Conservation (phyloP, 2,329 filamentous ascomycete genomes). For the Venturia aucupariae region DNA sequence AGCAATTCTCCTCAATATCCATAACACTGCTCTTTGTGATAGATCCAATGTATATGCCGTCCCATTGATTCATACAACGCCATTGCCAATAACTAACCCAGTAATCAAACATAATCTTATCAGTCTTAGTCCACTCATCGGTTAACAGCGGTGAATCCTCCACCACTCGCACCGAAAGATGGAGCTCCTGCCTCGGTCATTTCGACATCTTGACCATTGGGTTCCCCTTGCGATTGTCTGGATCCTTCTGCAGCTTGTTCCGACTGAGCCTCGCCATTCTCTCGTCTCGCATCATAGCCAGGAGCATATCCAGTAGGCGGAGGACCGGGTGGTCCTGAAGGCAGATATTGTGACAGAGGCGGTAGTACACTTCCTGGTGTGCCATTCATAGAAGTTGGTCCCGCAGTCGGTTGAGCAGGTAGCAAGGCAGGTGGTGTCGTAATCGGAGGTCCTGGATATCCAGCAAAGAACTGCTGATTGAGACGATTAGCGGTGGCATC, state of each 20-base stretch:
- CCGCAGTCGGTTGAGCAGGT: background rate
- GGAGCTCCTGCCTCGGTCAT: conserved; percentile 26
- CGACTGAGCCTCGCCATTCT: conserved; percentile 10
- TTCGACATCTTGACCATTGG: conserved; percentile 24
- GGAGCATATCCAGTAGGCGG: conserved; percentile 4
- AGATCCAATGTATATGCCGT: background rate
- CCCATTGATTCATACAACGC: background rate
- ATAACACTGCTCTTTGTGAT: background rate
- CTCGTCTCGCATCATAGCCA: conserved; percentile 1
- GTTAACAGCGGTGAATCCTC: conserved; percentile 30
- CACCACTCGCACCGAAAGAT: conserved; percentile 15
- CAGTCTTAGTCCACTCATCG: conserved; percentile 18
- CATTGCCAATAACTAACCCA: background rate
- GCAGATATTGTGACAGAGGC: background rate
- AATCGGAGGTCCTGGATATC: background rate
- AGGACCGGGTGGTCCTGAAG: background rate
- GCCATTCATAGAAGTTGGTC: conserved; percentile 1
- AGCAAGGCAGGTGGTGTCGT: background rate
- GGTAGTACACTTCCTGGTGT: conserved; percentile 1
- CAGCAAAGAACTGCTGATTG: conserved; percentile 1
- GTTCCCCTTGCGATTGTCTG: conserved; percentile 27
- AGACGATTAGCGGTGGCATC: conserved; percentile 3
- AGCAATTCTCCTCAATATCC: background rate
- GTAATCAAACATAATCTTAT: conserved; percentile 13
- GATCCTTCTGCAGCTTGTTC: conserved; percentile 16